Evolutionary conservation across 1,284 basidiomycete genomes (phyloP).

Genomic region (Vanrija pseudolonga): DNA sequence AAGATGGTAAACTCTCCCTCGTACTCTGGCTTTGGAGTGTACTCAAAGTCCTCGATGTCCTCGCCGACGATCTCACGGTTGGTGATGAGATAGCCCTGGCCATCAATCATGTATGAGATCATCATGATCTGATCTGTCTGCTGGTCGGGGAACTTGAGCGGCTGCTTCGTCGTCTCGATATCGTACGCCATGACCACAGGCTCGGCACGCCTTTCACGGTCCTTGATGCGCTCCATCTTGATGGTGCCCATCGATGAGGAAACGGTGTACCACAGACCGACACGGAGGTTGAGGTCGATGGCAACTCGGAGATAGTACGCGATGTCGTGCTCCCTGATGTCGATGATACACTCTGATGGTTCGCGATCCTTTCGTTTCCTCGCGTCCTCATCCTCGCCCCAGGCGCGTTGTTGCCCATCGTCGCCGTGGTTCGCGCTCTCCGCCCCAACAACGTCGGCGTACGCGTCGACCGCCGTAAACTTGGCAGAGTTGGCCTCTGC

Average conservation of each 20-base stretch:
- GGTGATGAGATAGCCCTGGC: slow-evolving; percentile 92
- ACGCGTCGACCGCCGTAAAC: slow-evolving; percentile 92
- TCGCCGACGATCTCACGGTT: slow-evolving; percentile 97
- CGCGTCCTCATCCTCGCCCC: slow-evolving; percentile 56
- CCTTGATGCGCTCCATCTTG: slow-evolving; percentile 65
- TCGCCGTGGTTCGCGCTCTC: slow-evolving; percentile 59
- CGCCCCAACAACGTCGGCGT: slow-evolving; percentile 92
- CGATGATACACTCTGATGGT: slow-evolving; percentile 85
- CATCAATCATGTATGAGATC: slow-evolving; percentile 68
- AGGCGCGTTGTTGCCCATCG: slow-evolving; percentile 46
- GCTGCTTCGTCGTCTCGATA: slow-evolving; percentile 98
- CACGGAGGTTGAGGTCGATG: slow-evolving; percentile 94
- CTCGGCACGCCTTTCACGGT: slow-evolving; percentile 96
- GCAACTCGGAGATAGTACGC: slow-evolving; percentile 97
- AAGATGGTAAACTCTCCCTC: slow-evolving; percentile 96
- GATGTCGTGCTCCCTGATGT: slow-evolving; percentile 94
- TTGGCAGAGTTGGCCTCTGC: slow-evolving; percentile 89
- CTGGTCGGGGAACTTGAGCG: slow-evolving; percentile 97
- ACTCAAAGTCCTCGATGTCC: slow-evolving; percentile 98
- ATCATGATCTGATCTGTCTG: slow-evolving; percentile 98
- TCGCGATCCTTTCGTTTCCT: slow-evolving; percentile 62
- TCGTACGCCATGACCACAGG: slow-evolving; percentile 99
- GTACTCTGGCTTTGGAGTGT: slow-evolving; percentile 96
- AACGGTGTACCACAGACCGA: slow-evolving; percentile 94
- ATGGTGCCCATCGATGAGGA: slow-evolving; percentile 78